A percentile compares a stretch with the other conserved stretches of the same genome.
phyloP scores from a whole-genome alignment of 306 rosid genomes.

The Neltuma alba region DNA sequence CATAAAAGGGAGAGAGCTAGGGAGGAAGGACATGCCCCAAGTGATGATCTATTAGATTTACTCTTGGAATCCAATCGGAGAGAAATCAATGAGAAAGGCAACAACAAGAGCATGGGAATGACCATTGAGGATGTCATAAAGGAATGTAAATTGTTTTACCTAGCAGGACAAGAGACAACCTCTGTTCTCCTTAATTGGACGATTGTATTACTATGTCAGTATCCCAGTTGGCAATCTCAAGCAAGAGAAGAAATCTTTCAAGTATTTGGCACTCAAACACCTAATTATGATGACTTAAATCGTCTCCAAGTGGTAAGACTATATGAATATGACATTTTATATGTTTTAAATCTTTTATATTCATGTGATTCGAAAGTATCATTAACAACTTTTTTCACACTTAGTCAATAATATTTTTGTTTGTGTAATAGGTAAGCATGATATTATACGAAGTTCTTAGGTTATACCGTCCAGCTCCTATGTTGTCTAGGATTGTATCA shows the following conservation, averaged over 20 bases:
- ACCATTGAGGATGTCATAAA: slow-evolving; percentile 34
- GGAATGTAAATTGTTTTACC: slow-evolving; percentile 47
- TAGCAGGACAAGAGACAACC: slow-evolving; percentile 47
- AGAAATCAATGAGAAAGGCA: not conserved
- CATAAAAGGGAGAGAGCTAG: not conserved
- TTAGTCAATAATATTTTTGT: too few species aligned
- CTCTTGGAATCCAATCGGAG: slow-evolving; percentile 11
- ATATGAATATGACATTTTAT: too few species aligned
- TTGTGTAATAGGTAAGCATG: slow-evolving; percentile 20
- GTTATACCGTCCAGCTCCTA: not conserved
- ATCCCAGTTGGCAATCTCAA: slow-evolving; percentile 38
- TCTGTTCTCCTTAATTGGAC: slow-evolving; percentile 43
- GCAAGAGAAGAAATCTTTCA: slow-evolving; percentile 43
- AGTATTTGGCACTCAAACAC: slow-evolving; percentile 32
- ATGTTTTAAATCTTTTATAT: too few species aligned
- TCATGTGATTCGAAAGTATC: too few species aligned
- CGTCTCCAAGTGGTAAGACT: slow-evolving; percentile 30
- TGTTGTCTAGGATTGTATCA: not conserved
- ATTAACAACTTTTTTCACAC: too few species aligned
- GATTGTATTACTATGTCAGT: slow-evolving; percentile 25
- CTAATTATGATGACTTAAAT: slow-evolving; percentile 28
- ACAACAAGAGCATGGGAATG: slow-evolving; percentile 24
- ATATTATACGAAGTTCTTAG: slow-evolving; percentile 25
- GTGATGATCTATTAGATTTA: slow-evolving; percentile 32
- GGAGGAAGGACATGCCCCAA: not conserved